Evolutionary conservation across 208 protist species (phyloP).

Genomic region (Leishmania amazonensis): DNA sequence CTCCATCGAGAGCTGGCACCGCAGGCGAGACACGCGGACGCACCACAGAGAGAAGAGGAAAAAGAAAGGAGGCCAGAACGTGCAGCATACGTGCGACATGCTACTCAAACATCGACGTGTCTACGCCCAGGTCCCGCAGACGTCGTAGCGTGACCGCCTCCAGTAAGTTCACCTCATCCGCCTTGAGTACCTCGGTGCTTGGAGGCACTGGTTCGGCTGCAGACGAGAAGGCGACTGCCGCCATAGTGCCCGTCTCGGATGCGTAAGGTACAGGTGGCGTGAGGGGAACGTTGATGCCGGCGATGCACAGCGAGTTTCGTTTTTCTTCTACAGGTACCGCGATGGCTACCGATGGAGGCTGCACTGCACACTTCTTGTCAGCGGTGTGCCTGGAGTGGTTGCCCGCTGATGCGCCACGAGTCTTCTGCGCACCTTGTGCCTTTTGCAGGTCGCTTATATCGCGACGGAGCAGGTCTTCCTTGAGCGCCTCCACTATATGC

Average conservation of each 20-base stretch:
- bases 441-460: constrained; percentile 17
- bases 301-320: constrained; percentile 9
- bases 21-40: not conserved
- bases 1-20: not conserved
- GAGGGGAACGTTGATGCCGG: constrained; percentile 19
- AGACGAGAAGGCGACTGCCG: not conserved
- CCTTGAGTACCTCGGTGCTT: constrained; percentile 47
- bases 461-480: constrained; percentile 44
- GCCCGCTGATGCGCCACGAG: not conserved
- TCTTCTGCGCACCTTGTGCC: constrained; percentile 1
- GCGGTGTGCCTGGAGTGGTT: not conserved
- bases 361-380: not conserved
- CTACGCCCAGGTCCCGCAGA: constrained; percentile 62
- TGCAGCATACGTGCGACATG: not conserved
- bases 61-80: not conserved
- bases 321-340: not conserved
- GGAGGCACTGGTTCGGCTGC: constrained; percentile 10
- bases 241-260: not conserved
- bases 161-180: constrained; percentile 75
- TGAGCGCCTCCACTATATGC: constrained; percentile 48
- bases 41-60: not conserved
- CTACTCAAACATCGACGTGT: constrained; percentile 44
- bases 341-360: not conserved
- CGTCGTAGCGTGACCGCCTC: constrained; percentile 64
- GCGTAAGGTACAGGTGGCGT: constrained; percentile 20